These are phyloP conservation scores for Botryosphaeria dothidea DNA, from an alignment of 2,329 filamentous ascomycete species.

Conservation along the genomic window DNA sequence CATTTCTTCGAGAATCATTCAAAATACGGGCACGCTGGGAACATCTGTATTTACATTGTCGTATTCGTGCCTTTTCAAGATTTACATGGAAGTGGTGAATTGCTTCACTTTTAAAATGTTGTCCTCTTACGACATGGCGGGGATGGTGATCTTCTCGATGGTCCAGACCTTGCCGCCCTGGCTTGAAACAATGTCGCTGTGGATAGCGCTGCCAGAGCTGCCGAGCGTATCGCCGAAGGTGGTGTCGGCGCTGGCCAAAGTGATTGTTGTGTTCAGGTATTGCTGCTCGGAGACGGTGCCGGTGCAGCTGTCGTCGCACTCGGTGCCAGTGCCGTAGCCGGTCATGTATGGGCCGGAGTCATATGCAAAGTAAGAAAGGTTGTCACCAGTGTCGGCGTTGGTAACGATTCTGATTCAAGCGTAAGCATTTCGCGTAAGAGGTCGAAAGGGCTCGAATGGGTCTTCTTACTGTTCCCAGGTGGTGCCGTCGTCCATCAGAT, in stretches of 20 bases:
- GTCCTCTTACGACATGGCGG: not conserved
- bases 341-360: constrained; percentile 41
- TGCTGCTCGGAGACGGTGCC: constrained; percentile 42
- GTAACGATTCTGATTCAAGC: constrained; percentile 29
- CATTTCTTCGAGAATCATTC: no score
- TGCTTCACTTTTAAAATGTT: not conserved
- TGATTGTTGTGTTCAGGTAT: constrained; percentile 44
- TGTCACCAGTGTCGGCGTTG: constrained; percentile 36
- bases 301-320: constrained; percentile 41
- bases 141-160: not conserved
- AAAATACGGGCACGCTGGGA: no score
- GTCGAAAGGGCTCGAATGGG: not conserved
- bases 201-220: constrained; percentile 3
- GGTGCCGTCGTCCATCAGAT: constrained; percentile 27
- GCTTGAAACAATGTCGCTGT: not conserved
- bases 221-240: constrained; percentile 24
- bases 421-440: not conserved
- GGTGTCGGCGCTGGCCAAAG: constrained; percentile 35
- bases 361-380: constrained; percentile 37
- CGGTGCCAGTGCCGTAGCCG: constrained; percentile 42
- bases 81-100: no score
- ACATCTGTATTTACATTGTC: no score
- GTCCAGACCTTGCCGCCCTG: constrained; percentile 16
- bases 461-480: constrained; percentile 33
- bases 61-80: no score